These are phyloP conservation scores for Tuber indicum DNA, from an alignment of 495 filamentous ascomycete genomes.

Conservation along the genomic window DNA sequence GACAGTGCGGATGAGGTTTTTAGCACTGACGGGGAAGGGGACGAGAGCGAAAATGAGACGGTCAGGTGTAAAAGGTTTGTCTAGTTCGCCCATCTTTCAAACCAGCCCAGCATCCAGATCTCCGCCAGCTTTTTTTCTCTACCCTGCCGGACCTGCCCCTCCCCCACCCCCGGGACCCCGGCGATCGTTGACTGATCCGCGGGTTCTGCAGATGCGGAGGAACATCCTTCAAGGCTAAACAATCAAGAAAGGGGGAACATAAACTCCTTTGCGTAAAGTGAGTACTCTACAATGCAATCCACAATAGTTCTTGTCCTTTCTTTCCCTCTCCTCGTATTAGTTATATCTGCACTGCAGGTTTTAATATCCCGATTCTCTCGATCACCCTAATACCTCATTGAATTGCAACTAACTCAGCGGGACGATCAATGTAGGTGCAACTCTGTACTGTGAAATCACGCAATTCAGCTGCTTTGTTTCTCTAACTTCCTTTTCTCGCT, in stretches of 20 bases:
- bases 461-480: neutral
- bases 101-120: neutral
- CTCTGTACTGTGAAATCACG: constrained; percentile 22
- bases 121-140: constrained; percentile 9
- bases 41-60: constrained; percentile 36
- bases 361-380: constrained; percentile 22
- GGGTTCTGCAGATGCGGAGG: constrained; percentile 32
- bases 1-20: constrained; percentile 28
- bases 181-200: constrained; percentile 10
- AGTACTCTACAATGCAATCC: constrained; percentile 13
- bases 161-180: neutral
- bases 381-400: constrained; percentile 14
- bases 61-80: constrained; percentile 35
- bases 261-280: constrained; percentile 41
- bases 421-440: constrained; percentile 27
- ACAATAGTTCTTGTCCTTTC: constrained; percentile 6
- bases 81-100: neutral
- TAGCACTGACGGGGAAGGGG: constrained; percentile 30
- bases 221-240: constrained; percentile 40
- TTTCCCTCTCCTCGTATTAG: neutral
- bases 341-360: neutral
- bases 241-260: constrained; percentile 39
- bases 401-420: constrained; percentile 20
- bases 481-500: constrained; percentile 9
- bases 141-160: neutral